A percentile compares a stretch with the other conserved stretches of the same genome.
Conservation (phyloP, 148 eudicot species). For the Vaccinium macrocarpon region DNA sequence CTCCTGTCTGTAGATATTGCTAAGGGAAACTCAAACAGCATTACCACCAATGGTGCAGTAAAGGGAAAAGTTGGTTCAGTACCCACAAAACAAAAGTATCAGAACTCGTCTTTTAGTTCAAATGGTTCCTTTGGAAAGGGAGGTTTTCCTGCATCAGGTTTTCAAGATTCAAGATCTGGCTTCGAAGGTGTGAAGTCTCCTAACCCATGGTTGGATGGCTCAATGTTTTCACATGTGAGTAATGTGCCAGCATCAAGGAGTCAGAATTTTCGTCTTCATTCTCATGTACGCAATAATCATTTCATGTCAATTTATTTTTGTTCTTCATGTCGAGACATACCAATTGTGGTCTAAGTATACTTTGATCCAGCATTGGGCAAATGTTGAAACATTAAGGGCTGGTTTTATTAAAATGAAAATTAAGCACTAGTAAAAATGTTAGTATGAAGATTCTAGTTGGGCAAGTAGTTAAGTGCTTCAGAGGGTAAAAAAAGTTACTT, state of each 20-base stretch:
- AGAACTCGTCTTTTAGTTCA: background rate
- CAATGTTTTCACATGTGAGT: conserved; percentile 23
- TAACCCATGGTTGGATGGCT: conserved; percentile 11
- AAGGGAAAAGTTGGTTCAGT: background rate
- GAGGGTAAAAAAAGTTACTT: background rate
- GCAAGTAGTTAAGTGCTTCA: background rate
- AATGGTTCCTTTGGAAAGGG: conserved; percentile 16
- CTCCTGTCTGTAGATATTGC: background rate
- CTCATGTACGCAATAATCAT: conserved; percentile 32
- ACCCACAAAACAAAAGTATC: background rate
- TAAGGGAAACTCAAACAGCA: background rate
- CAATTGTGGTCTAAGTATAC: background rate
- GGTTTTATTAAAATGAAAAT: background rate
- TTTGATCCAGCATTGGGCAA: background rate
- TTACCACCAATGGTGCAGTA: background rate
- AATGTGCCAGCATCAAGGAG: conserved; percentile 28
- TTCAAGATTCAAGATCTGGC: background rate
- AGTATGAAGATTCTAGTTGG: background rate
- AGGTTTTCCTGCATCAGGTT: conserved; percentile 5
- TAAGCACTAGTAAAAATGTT: background rate
- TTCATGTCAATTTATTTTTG: background rate
- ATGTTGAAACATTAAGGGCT: background rate
- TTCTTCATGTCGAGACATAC: background rate
- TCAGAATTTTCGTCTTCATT: conserved; percentile 41
- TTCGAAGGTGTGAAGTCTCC: conserved; percentile 1